Percentiles rank a stretch among this genome's conserved stretches.
phyloP scores from a whole-genome alignment of 208 protist genomes.

The Phytomonas francai region DNA sequence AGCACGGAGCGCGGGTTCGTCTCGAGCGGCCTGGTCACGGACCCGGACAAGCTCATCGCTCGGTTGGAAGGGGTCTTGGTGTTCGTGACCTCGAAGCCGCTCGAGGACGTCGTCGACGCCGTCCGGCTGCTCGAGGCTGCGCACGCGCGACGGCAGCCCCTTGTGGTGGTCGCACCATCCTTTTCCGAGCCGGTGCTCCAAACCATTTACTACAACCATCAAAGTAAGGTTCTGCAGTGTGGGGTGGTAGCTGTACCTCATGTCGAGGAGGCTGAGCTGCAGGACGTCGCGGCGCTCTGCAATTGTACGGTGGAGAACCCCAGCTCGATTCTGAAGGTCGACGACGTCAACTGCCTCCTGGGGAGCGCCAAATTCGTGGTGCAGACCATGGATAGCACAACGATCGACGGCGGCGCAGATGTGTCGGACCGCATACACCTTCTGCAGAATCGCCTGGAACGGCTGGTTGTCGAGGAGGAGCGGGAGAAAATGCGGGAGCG shows the following conservation, averaged over 20 bases:
- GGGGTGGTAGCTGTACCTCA: constrained; percentile 93
- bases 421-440: constrained; percentile 87
- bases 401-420: constrained; percentile 82
- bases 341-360: constrained; percentile 53
- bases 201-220: constrained; percentile 92
- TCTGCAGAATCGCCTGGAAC: constrained; percentile 87
- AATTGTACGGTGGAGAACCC: constrained; percentile 90
- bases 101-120: constrained; percentile 51
- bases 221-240: constrained; percentile 91
- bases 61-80: constrained; percentile 92
- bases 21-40: constrained; percentile 53
- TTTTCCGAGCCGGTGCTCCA: constrained; percentile 75
- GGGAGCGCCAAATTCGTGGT: constrained; percentile 42
- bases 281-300: constrained; percentile 98
- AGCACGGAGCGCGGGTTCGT: constrained; percentile 97
- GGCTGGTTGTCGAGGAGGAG: constrained; percentile 93
- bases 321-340: constrained; percentile 48
- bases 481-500: constrained; percentile 95
- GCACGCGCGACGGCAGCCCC: constrained; percentile 28
- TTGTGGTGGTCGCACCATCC: constrained; percentile 61
- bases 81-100: constrained; percentile 71
- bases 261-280: constrained; percentile 97
- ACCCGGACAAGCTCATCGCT: constrained; percentile 70
- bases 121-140: constrained; percentile 68
- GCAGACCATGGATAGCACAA: constrained; percentile 97